A percentile compares a stretch with the other conserved stretches of the same genome.
These are phyloP conservation scores for Fusarium austroafricanum DNA, from an alignment of 2,329 filamentous ascomycete species.

Conservation along the genomic window DNA sequence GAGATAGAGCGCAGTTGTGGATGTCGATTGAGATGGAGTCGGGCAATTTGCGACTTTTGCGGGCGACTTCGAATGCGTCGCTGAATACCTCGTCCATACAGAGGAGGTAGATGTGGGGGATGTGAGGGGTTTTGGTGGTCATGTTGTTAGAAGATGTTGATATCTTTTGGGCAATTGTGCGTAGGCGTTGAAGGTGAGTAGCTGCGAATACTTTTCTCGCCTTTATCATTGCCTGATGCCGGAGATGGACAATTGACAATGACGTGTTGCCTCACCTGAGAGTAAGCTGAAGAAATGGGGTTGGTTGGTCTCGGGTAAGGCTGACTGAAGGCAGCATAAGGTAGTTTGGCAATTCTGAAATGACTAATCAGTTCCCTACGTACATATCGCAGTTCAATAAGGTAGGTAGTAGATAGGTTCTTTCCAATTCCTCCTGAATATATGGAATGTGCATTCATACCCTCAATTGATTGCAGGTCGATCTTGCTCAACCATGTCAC, in stretches of 20 bases:
- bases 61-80: conserved; percentile 18
- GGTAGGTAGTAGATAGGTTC: too few species aligned
- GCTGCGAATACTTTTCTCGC: too few species aligned
- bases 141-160: too few species aligned
- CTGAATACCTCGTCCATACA: conserved; percentile 32
- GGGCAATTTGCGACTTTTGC: conserved; percentile 43
- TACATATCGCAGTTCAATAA: too few species aligned
- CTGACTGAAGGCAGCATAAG: neutral
- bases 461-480: too few species aligned
- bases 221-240: neutral
- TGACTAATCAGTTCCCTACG: too few species aligned
- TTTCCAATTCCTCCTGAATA: too few species aligned
- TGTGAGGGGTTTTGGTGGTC: neutral
- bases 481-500: too few species aligned
- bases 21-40: conserved; percentile 49
- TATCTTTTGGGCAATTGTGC: too few species aligned
- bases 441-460: too few species aligned
- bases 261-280: neutral
- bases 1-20: conserved; percentile 54
- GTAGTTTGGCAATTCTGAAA: too few species aligned
- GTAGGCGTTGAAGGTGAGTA: fast-evolving
- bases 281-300: too few species aligned
- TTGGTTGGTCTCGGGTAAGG: neutral
- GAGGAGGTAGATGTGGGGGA: conserved; percentile 33
- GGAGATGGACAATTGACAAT: neutral